Conservation (phyloP, 148 eudicot genomes). For the Hydrangea macrophylla region DNA sequence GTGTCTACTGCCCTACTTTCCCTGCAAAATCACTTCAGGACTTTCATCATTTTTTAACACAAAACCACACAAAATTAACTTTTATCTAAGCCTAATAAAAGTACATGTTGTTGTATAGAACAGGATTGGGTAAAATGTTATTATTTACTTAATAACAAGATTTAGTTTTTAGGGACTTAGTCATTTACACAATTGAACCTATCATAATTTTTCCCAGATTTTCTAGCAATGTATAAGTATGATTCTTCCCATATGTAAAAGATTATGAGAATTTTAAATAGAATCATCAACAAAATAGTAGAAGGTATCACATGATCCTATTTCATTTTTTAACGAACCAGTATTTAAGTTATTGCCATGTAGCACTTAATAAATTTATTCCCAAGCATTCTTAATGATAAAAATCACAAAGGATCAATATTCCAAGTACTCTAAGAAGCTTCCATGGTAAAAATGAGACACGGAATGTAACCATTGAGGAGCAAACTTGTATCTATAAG, state of each 20-base stretch:
- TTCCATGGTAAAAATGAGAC: conserved; percentile 4
- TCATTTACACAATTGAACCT: no score
- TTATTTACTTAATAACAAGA: no score
- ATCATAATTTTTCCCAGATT: no score
- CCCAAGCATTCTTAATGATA: background rate
- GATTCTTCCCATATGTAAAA: no score
- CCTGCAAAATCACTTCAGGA: conserved; percentile 37
- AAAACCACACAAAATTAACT: background rate
- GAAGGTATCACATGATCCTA: no score
- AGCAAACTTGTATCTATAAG: background rate
- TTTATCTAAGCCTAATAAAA: no score
- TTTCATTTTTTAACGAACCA: no score
- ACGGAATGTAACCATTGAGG: background rate
- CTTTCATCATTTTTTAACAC: background rate
- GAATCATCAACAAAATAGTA: no score
- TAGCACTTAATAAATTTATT: background rate
- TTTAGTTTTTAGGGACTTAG: no score
- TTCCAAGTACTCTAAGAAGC: background rate
- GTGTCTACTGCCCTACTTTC: conserved; percentile 95
- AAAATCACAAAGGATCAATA: background rate
- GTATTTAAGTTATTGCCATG: background rate
- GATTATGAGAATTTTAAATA: no score
- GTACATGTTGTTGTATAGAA: no score
- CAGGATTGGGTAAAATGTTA: background rate
- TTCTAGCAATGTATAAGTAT: no score